Conservation (phyloP, 768 basidiomycete species). For the Hysterangium stoloniferum region DNA sequence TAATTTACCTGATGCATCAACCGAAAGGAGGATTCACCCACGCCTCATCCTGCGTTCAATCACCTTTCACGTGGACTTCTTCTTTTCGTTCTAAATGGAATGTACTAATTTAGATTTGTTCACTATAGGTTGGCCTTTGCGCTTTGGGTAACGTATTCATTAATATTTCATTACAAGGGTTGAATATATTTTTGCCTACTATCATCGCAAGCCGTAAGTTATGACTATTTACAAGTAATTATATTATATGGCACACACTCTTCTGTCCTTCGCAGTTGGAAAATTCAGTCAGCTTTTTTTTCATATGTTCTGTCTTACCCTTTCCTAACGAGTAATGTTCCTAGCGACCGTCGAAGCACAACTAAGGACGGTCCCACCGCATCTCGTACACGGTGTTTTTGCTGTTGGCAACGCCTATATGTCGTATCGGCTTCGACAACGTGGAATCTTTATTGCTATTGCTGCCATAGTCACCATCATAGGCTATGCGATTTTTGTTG, state of each 20-base stretch:
- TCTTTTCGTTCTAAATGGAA: too few relatives aligned
- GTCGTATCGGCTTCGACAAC: slow-evolving; percentile 24
- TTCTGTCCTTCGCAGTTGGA: slow-evolving; percentile 20
- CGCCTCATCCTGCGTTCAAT: slow-evolving; percentile 24
- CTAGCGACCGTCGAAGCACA: slow-evolving; percentile 38
- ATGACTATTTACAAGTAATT: too few relatives aligned
- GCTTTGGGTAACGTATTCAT: slow-evolving; percentile 15
- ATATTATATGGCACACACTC: too few relatives aligned
- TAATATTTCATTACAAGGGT: slow-evolving; percentile 26
- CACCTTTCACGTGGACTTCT: slow-evolving; percentile 28
- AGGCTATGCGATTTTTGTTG: slow-evolving; percentile 38
- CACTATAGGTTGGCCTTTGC: neutral
- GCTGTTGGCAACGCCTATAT: slow-evolving; percentile 28
- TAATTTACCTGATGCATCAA: slow-evolving; percentile 22
- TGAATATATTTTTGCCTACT: slow-evolving; percentile 37
- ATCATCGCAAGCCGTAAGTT: slow-evolving; percentile 37
- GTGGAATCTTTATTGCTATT: slow-evolving; percentile 29
- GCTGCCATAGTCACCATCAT: slow-evolving; percentile 32
- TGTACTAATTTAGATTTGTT: too few relatives aligned
- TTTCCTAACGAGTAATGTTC: too few relatives aligned
- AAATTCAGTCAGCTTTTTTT: neutral
- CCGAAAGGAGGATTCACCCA: slow-evolving; percentile 21
- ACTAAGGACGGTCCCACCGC: slow-evolving; percentile 43
- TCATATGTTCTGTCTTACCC: neutral
- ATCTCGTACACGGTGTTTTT: slow-evolving; percentile 35